Conservation (phyloP, 257 asterid species). For the Ehretia macrophylla region DNA sequence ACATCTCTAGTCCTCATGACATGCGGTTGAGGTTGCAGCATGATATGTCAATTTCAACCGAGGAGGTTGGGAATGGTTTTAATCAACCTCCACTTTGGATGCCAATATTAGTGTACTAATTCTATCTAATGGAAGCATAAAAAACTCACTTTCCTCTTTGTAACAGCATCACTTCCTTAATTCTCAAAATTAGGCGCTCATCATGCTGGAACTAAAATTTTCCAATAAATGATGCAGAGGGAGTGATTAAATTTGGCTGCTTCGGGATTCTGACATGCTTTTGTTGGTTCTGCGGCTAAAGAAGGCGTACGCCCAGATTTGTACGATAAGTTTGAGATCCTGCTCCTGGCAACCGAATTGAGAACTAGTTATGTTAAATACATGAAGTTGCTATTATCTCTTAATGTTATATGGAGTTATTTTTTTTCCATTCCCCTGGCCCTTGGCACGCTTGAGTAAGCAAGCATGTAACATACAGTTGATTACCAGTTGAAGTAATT, state of each 20-base stretch:
- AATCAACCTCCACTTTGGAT: no score
- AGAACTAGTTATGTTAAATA: background rate
- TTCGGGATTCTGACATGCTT: background rate
- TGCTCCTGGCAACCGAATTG: background rate
- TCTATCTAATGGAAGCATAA: no score
- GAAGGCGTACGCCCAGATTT: background rate
- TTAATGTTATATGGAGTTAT: no score
- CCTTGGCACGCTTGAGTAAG: background rate
- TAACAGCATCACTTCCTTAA: background rate
- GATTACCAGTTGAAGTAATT: background rate
- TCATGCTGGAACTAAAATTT: background rate
- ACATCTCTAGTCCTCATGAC: no score
- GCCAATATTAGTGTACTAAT: no score
- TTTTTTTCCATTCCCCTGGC: background rate
- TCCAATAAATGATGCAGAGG: conserved; percentile 26
- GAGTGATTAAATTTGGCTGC: conserved; percentile 12
- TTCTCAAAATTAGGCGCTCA: background rate
- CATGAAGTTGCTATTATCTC: no score
- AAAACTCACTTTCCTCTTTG: no score
- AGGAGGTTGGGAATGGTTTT: no score
- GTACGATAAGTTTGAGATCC: background rate
- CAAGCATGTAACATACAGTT: background rate
- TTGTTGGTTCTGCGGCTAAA: background rate
- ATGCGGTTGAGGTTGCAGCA: no score
- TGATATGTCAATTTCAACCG: no score